Conservation (phyloP, 352 stramenopile genomes). For the Peronospora destructor region DNA sequence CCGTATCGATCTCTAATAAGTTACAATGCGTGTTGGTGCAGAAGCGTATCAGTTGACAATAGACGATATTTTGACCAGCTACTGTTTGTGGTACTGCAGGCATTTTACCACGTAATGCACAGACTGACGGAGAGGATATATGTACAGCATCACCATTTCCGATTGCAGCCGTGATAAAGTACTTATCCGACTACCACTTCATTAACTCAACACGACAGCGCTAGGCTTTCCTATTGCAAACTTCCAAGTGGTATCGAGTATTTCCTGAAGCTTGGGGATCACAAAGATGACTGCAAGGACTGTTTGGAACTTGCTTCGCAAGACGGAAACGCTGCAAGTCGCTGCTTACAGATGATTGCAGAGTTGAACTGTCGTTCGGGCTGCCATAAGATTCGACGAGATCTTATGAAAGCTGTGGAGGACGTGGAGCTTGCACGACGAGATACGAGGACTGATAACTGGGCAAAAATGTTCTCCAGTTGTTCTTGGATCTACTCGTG, state of each 20-base stretch:
- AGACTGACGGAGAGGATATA: conserved; percentile 1
- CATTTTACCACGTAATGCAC: conserved; percentile 26
- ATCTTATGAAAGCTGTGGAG: conserved; percentile 22
- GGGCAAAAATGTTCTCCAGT: conserved; percentile 5
- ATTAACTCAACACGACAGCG: conserved; percentile 80
- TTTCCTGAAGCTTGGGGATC: conserved; percentile 48
- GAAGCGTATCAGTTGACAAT: conserved; percentile 57
- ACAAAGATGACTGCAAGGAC: conserved; percentile 23
- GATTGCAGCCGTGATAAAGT: conserved; percentile 52
- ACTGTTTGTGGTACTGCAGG: conserved; percentile 59
- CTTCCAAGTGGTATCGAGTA: conserved; percentile 77
- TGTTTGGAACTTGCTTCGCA: conserved; percentile 17
- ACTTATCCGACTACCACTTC: conserved; percentile 72
- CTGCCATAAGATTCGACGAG: conserved; percentile 20
- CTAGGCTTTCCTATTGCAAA: conserved; percentile 75
- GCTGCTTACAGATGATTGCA: conserved; percentile 21
- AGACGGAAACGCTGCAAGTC: conserved; percentile 7
- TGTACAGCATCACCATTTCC: conserved; percentile 30
- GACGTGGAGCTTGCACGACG: conserved; percentile 19
- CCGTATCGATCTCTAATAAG: neutral
- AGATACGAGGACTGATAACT: conserved; percentile 16
- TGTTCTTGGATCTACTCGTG: neutral
- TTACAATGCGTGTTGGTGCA: conserved; percentile 11
- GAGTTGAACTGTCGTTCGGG: conserved; percentile 24
- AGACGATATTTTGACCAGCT: conserved; percentile 77